Base-by-base conservation (phyloP, 169 alveolate genomes). In the Cytauxzoon felis region DNA sequence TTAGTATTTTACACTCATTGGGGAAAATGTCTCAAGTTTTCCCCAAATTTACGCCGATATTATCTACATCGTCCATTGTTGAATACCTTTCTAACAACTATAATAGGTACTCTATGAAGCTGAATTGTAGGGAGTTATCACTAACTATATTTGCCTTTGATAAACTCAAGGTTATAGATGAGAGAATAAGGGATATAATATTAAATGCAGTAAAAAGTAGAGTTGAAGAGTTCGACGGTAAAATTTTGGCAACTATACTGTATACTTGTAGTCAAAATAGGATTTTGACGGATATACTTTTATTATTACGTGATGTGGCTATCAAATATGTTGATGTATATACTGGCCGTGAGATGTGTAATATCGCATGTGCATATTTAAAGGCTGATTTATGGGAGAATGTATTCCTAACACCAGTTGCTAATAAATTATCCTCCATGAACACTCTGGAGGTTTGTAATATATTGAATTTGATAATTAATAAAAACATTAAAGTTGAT, bases 401-500 rank as follows among this genome's bases (percentile, higher is more conserved):
- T 18, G 13, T 29, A 2, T 36, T 49, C 27, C 41, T 41, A 24
- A 8, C 27, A n/a, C 36, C 58, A 43, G 65, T 73, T n/a, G 63
- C 21, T 18, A 4, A 33, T 9, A 43, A 58, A 16, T 16, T 61
- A 29, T 62, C 78, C 0, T 47, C 48, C 41, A 73, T 73, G 84
- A 73, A 73, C 48, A 51, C 69, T 9, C 84, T 64, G 63, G 84
- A 73, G 30, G 13, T 73, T 16, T 73, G 84, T 49, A 73, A 73
- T 43, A 60, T 73, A 5, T 52, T 41, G 13, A 62, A 65, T 50
- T 72, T 73, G 0, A 33, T 73, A 71, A 41, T 73, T 18, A 50
- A 40, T 30, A 61, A 54, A 49, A 41, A 61, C 1, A 64, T 49
- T 21, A 18, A 13, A 8, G 65, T 63, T 1, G 26, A 21, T 1